A percentile compares a stretch with the other conserved stretches of the same genome.
These are phyloP conservation scores for Cytospora leucostoma DNA, from an alignment of 2,329 filamentous ascomycete species.

Conservation along the genomic window DNA sequence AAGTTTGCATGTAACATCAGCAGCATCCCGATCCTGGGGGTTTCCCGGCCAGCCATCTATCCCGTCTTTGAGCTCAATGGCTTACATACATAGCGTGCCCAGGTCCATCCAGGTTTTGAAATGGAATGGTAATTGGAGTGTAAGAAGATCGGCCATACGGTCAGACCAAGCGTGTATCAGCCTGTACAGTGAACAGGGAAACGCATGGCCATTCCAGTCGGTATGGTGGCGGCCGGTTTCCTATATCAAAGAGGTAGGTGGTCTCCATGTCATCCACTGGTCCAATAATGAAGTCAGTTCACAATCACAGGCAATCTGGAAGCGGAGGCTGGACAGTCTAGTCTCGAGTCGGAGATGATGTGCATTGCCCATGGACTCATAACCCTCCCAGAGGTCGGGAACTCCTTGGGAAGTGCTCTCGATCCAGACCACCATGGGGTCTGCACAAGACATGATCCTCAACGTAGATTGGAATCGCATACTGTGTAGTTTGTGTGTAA, in stretches of 20 bases:
- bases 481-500: slow-evolving; percentile 1
- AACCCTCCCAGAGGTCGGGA: slow-evolving; percentile 17
- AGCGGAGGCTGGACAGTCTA: slow-evolving; percentile 16
- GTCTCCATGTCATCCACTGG: neutral
- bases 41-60: slow-evolving; percentile 18
- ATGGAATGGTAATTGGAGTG: slow-evolving; percentile 4
- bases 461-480: slow-evolving; percentile 12
- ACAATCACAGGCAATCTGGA: slow-evolving; percentile 11
- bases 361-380: slow-evolving; percentile 14
- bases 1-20: slow-evolving; percentile 24
- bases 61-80: slow-evolving; percentile 17
- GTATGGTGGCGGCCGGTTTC: neutral
- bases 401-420: slow-evolving; percentile 8
- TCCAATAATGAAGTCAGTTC: neutral
- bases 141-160: slow-evolving; percentile 3
- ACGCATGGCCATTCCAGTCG: slow-evolving; percentile 21
- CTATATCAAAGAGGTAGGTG: neutral
- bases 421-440: slow-evolving; percentile 20
- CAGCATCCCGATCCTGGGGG: slow-evolving; percentile 17
- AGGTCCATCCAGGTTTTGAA: slow-evolving; percentile 10
- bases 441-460: slow-evolving; percentile 4
- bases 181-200: slow-evolving; percentile 9
- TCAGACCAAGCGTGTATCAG: slow-evolving; percentile 13
- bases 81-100: neutral
- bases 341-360: slow-evolving; percentile 16